Percentiles rank a stretch among this genome's conserved stretches.
Evolutionary conservation across 129 eudicot genomes (phyloP).

Genomic region (Tagetes erecta): DNA sequence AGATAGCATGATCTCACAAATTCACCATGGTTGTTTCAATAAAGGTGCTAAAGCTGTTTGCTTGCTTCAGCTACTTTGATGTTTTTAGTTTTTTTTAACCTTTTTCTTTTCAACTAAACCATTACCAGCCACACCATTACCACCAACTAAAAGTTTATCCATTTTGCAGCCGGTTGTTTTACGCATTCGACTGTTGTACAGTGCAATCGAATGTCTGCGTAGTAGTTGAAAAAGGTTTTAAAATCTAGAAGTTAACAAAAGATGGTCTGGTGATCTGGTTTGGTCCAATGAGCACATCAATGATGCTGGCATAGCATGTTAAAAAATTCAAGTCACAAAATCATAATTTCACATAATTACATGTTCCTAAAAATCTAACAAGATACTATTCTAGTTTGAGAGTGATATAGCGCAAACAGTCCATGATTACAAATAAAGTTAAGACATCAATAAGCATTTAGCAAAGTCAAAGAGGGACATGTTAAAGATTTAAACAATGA

Average conservation of each 20-base stretch:
- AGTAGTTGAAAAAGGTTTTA: conserved; percentile 10
- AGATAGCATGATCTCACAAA: conserved; percentile 21
- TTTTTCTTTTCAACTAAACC: conserved; percentile 43
- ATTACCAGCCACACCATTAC: conserved; percentile 22
- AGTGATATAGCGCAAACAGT: conserved; percentile 10
- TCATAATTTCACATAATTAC: conserved; percentile 31
- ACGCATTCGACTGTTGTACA: conserved; percentile 20
- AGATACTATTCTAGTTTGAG: neutral
- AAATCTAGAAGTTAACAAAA: conserved; percentile 7
- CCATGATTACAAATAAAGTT: conserved; percentile 21
- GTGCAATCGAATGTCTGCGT: conserved; percentile 4
- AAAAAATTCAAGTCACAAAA: conserved; percentile 33
- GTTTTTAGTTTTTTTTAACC: conserved; percentile 35
- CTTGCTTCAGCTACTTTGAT: conserved; percentile 32
- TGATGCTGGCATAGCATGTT: conserved; percentile 40
- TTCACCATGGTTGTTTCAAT: neutral
- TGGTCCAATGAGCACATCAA: conserved; percentile 38
- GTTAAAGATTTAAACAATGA: neutral
- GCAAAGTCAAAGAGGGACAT: neutral
- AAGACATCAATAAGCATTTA: neutral
- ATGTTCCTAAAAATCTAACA: conserved; percentile 22
- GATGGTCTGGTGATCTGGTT: neutral
- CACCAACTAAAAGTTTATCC: conserved; percentile 38
- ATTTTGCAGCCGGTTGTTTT: conserved; percentile 7
- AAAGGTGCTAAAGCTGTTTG: conserved; percentile 31